A percentile compares a stretch with the other conserved stretches of the same genome.
phyloP scores from a whole-genome alignment of 2,329 filamentous ascomycete genomes.

The Trichothecium roseum region DNA sequence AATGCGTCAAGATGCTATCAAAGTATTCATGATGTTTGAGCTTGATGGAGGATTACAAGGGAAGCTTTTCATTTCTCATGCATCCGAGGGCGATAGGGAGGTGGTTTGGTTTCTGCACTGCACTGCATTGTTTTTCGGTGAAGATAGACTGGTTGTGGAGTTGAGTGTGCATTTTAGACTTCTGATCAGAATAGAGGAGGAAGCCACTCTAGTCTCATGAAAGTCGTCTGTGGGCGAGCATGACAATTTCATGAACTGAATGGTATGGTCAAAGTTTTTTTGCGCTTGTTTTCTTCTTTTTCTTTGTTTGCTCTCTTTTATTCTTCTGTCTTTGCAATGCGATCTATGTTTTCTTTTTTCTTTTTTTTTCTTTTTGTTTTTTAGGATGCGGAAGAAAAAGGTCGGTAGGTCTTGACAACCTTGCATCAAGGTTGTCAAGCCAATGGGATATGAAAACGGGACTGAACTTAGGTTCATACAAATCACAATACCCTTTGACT shows the following conservation, averaged over 20 bases:
- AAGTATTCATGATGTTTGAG: too few relatives aligned
- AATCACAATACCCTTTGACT: too few relatives aligned
- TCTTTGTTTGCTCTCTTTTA: slow-evolving; percentile 13
- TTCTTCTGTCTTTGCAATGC: slow-evolving; percentile 4
- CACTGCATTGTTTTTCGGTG: slow-evolving; percentile 22
- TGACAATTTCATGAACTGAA: slow-evolving; percentile 23
- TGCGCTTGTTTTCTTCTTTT: slow-evolving; percentile 14
- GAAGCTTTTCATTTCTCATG: slow-evolving; percentile 10
- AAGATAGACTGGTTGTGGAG: slow-evolving; percentile 25
- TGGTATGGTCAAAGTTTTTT: slow-evolving; percentile 6
- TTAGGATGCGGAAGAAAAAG: neutral
- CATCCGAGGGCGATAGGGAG: slow-evolving; percentile 18
- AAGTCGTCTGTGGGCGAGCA: slow-evolving; percentile 15
- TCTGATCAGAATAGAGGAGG: slow-evolving; percentile 26
- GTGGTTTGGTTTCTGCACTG: slow-evolving; percentile 19
- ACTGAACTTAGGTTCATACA: too few relatives aligned
- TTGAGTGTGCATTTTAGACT: slow-evolving; percentile 28
- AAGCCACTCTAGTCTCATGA: slow-evolving; percentile 13
- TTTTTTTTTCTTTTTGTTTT: slow-evolving; percentile 2
- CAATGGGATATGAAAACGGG: too few relatives aligned
- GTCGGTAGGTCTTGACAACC: too few relatives aligned
- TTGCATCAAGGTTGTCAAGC: too few relatives aligned
- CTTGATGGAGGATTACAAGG: too few relatives aligned
- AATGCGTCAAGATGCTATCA: slow-evolving; percentile 7
- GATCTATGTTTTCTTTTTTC: slow-evolving; percentile 5